phyloP scores from a whole-genome alignment of 352 stramenopile genomes.

The Globisporangium apiculatum region DNA sequence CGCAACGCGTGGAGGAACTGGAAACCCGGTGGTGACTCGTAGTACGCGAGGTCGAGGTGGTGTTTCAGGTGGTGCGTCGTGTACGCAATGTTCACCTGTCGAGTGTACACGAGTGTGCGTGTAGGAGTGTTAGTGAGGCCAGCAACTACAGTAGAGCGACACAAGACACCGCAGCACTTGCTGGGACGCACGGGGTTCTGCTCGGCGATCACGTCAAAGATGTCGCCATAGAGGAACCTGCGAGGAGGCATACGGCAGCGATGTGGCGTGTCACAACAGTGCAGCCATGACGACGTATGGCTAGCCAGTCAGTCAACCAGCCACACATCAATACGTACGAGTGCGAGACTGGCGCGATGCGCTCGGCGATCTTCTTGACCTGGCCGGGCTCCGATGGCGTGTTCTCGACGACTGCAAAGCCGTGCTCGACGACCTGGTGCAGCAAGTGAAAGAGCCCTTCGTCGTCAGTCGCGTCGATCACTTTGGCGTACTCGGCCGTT shows the following conservation, averaged over 20 bases:
- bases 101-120: too few relatives aligned
- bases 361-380: constrained; percentile 73
- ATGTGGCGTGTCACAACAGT: too few relatives aligned
- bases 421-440: constrained; percentile 60
- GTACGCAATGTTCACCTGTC: constrained; percentile 93
- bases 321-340: constrained; percentile 29
- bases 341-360: constrained; percentile 74
- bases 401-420: constrained; percentile 67
- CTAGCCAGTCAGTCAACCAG: too few relatives aligned
- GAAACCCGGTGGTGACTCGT: constrained; percentile 94
- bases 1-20: constrained; percentile 92
- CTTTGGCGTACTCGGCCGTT: constrained; percentile 44
- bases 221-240: constrained; percentile 81
- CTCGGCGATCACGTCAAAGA: constrained; percentile 81
- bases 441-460: constrained; percentile 60
- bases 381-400: constrained; percentile 43
- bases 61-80: constrained; percentile 86
- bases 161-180: too few relatives aligned
- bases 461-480: constrained; percentile 56
- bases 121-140: too few relatives aligned
- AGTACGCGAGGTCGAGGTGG: constrained; percentile 95
- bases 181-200: constrained; percentile 51
- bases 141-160: too few relatives aligned
- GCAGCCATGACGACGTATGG: too few relatives aligned
- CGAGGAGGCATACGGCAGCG: not conserved